Percentiles rank a stretch among this genome's conserved stretches.
These are phyloP conservation scores for Anisodus tanguticus DNA, from an alignment of 257 asterid species.

Conservation along the genomic window DNA sequence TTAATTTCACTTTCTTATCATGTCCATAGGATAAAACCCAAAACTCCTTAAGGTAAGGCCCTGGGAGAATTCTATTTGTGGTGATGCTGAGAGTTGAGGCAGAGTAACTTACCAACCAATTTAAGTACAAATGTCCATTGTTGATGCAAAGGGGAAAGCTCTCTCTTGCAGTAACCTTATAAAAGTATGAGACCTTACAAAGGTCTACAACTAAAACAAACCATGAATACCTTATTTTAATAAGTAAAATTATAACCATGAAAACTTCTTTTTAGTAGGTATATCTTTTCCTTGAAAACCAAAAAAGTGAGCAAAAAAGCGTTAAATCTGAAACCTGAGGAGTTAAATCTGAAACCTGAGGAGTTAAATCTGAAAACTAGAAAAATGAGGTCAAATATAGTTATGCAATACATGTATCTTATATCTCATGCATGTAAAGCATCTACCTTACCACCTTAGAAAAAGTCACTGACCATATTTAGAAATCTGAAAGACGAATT, in stretches of 20 bases:
- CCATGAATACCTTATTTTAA: background rate
- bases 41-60: constrained; percentile 5
- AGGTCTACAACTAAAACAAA: constrained; percentile 8
- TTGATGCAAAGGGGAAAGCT: constrained; percentile 12
- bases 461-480: constrained; percentile 21
- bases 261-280: background rate
- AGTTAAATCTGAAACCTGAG: background rate
- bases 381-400: constrained; percentile 22
- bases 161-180: background rate
- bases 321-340: background rate
- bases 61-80: background rate
- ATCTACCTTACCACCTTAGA: background rate
- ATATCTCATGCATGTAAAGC: constrained; percentile 3
- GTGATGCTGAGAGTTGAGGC: constrained; percentile 9
- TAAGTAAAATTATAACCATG: constrained; percentile 17
- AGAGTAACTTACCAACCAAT: background rate
- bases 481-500: background rate
- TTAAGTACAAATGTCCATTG: background rate
- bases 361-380: background rate
- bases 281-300: background rate
- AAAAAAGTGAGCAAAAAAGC: background rate
- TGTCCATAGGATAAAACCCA: background rate
- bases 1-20: background rate
- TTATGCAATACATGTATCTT: background rate
- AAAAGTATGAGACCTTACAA: background rate